Evolutionary conservation across 164 flowering plant genomes (phyloP).

Genomic region (Pachysandra terminalis): DNA sequence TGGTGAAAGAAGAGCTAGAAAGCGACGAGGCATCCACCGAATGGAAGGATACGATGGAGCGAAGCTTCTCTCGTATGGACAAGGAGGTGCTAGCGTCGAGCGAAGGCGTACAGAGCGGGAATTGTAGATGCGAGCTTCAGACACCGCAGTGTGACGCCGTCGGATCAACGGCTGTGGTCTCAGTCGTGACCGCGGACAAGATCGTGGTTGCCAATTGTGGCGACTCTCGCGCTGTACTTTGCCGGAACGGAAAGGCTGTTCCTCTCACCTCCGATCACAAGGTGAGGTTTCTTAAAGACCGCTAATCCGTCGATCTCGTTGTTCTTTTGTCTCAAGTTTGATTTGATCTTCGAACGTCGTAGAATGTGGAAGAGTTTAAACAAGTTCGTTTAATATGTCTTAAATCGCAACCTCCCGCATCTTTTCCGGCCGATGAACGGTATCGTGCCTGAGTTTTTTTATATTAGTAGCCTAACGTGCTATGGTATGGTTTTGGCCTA

Average conservation of each 20-base stretch:
- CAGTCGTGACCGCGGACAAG: slow-evolving; percentile 60
- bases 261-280: slow-evolving; percentile 71
- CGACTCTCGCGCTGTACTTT: slow-evolving; percentile 84
- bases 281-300: slow-evolving; percentile 22
- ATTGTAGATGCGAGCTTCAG: slow-evolving; percentile 77
- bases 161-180: slow-evolving; percentile 89
- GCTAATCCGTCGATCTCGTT: not conserved
- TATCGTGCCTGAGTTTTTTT: too few species aligned
- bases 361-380: too few species aligned
- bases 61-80: slow-evolving; percentile 70
- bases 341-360: too few species aligned
- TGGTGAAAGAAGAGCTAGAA: slow-evolving; percentile 66
- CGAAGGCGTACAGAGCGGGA: slow-evolving; percentile 7
- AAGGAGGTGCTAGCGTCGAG: slow-evolving; percentile 36
- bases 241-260: slow-evolving; percentile 58
- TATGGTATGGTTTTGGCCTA: too few species aligned
- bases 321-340: not conserved
- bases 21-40: slow-evolving; percentile 7
- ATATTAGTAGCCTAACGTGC: too few species aligned
- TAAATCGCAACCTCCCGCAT: too few species aligned
- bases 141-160: slow-evolving; percentile 83
- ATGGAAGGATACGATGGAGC: slow-evolving; percentile 52
- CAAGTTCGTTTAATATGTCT: too few species aligned
- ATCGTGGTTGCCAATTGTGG: slow-evolving; percentile 84
- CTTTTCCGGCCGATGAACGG: too few species aligned